These are phyloP conservation scores for Fusarium sp. DNA, from an alignment of 2,329 filamentous ascomycete species.

Conservation along the genomic window DNA sequence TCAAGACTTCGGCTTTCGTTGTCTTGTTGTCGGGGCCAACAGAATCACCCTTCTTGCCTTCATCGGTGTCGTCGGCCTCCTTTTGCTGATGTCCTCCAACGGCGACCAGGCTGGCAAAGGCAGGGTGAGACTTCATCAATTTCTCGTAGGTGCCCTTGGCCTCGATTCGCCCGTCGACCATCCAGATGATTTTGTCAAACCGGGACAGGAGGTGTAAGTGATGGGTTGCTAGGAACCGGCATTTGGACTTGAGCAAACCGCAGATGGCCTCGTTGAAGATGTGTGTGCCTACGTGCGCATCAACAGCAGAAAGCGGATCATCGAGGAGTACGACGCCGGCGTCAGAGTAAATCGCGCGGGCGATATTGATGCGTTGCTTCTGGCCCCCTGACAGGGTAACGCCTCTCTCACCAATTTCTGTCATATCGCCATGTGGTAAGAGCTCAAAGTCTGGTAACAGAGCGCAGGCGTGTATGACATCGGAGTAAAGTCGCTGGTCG, in stretches of 20 bases:
- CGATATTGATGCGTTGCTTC: conserved; percentile 7
- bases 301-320: conserved; percentile 5
- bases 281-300: background rate
- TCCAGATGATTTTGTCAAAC: conserved; percentile 5
- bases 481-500: background rate
- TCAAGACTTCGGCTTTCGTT: conserved; percentile 6
- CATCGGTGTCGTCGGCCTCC: background rate
- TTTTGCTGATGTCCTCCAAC: background rate
- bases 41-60: background rate
- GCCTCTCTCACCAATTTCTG: conserved; percentile 5
- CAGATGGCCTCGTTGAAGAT: conserved; percentile 8
- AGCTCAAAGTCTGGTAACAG: background rate
- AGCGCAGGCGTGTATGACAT: background rate
- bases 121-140: background rate
- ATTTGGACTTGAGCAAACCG: conserved; percentile 4
- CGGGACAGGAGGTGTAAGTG: conserved; percentile 6
- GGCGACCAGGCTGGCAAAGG: background rate
- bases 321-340: conserved; percentile 1
- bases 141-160: background rate
- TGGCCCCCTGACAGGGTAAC: background rate
- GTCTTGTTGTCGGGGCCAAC: background rate
- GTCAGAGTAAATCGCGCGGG: background rate
- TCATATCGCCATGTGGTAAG: background rate
- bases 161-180: background rate
- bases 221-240: conserved; percentile 1